These are phyloP conservation scores for Knufia fluminis DNA, from an alignment of 2,329 filamentous ascomycete species.

Conservation along the genomic window DNA sequence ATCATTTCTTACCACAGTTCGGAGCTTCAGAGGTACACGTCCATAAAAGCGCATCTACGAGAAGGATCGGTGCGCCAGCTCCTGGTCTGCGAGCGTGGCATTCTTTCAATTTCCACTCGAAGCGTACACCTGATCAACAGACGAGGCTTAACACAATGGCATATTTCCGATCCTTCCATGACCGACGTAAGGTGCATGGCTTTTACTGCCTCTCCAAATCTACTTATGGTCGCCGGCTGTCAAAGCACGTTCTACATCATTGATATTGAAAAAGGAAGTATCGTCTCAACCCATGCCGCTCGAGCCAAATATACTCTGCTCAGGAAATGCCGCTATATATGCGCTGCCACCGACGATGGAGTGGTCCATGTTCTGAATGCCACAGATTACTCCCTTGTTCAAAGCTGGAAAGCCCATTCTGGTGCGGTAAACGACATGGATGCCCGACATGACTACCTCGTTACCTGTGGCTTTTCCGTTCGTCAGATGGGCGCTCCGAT, in stretches of 20 bases:
- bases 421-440: slow-evolving; percentile 94
- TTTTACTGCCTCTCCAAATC: slow-evolving; percentile 77
- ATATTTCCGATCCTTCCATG: slow-evolving; percentile 71
- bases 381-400: slow-evolving; percentile 65
- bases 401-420: slow-evolving; percentile 83
- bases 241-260: slow-evolving; percentile 78
- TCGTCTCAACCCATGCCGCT: slow-evolving; percentile 63
- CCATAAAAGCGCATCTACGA: slow-evolving; percentile 67
- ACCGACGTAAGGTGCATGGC: slow-evolving; percentile 87
- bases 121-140: slow-evolving; percentile 84
- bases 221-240: slow-evolving; percentile 78
- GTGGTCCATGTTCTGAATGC: slow-evolving; percentile 80
- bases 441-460: slow-evolving; percentile 84
- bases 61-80: slow-evolving; percentile 81
- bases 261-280: slow-evolving; percentile 61
- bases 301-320: slow-evolving; percentile 79
- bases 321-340: slow-evolving; percentile 81
- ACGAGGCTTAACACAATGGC: slow-evolving; percentile 78
- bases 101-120: slow-evolving; percentile 72
- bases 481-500: slow-evolving; percentile 71
- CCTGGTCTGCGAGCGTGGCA: slow-evolving; percentile 80
- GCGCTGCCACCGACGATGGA: slow-evolving; percentile 76
- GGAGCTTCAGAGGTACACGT: slow-evolving; percentile 81
- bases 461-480: slow-evolving; percentile 88
- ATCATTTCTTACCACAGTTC: slow-evolving; percentile 80